Evolutionary conservation across 169 alveolate genomes (phyloP), one percentile per base, ranked within the genome.

Genomic region (Eimeria nieschulzi): DNA sequence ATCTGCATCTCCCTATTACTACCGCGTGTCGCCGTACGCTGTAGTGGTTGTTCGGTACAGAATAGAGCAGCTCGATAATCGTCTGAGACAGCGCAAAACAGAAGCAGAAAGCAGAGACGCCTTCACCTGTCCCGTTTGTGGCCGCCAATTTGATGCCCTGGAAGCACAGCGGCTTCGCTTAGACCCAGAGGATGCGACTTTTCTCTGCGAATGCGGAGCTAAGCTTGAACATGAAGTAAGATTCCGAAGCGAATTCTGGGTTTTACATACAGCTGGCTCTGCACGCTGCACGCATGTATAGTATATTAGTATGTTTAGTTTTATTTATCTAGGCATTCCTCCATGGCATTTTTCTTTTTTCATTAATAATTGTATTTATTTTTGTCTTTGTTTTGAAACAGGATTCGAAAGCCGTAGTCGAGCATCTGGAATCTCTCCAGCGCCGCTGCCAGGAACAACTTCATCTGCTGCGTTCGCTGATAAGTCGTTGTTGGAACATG

Each of bases 141-240:
- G 90, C 51, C 23, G 75, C 23, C 66, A 90, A 64, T 90, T 33
- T 53, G 93, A 90, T 26, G 87, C 93, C 17, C 51, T 90, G 17
- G 88, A 90, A 17, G 93, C 93, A 17, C 93, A 90, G 39, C 55
- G 66, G 54, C 78, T 90, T 23, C 75, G 61, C 51, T 33, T 90
- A 17, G 71, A 90, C 55, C 93, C 93, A 54, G 84, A 59, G 39
- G 93, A 90, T 59, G 93, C 93, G 7, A 91, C 82, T 17, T 90
- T 90, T 26, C 88, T 90, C 64, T 90, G 93, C 53, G 66, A 71
- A 39, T 90, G 76, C 51, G 76, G 93, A 33, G 79, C 66, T 3
- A 83, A 66, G 26, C 86, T 90, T 19, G 93, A 90, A n/a, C 93
- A 90, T 76, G 93, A 90, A 82, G 93, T 90, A 26, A 66, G 76